Evolutionary conservation across 2,329 filamentous ascomycete species (phyloP).

Genomic region (Ophiostoma triangulosporum): DNA sequence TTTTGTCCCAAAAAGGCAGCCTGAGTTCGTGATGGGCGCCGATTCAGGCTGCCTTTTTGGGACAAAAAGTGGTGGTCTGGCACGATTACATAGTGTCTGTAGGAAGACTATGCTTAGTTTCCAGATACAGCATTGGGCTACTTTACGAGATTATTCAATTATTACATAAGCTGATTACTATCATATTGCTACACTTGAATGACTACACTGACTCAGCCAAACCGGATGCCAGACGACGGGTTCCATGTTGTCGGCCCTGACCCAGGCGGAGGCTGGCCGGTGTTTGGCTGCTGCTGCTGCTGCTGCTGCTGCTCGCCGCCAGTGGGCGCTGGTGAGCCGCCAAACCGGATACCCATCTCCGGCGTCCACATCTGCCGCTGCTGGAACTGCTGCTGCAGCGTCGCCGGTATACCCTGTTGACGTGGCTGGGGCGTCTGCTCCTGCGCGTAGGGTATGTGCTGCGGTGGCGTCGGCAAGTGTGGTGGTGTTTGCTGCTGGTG

Average conservation of each 20-base stretch:
- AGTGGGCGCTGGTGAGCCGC: conserved; percentile 25
- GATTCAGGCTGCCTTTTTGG: no score
- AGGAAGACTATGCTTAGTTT: no score
- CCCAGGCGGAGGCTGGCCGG: conserved; percentile 1
- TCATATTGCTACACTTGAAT: no score
- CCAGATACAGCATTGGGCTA: no score
- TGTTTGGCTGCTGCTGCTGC: conserved; percentile 8
- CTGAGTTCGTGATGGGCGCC: no score
- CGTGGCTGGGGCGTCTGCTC: not conserved
- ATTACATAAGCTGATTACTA: no score
- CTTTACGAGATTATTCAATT: no score
- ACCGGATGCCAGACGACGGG: conserved; percentile 9
- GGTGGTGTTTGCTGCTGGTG: conserved; percentile 7
- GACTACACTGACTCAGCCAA: conserved; percentile 2
- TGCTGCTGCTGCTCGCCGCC: conserved; percentile 16
- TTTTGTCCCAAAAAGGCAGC: no score
- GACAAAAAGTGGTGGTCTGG: no score
- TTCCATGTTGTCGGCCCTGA: conserved; percentile 7
- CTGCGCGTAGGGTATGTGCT: conserved; percentile 5
- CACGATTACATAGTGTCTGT: no score
- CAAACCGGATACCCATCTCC: conserved; percentile 69
- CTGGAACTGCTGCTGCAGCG: conserved; percentile 4
- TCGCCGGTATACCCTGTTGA: not conserved
- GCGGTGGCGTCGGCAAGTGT: not conserved
- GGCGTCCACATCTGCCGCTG: conserved; percentile 54